A percentile compares a stretch with the other conserved stretches of the same genome.
These are phyloP conservation scores for Corymbia citriodora DNA, from an alignment of 441 rosid genomes.

Conservation along the genomic window DNA sequence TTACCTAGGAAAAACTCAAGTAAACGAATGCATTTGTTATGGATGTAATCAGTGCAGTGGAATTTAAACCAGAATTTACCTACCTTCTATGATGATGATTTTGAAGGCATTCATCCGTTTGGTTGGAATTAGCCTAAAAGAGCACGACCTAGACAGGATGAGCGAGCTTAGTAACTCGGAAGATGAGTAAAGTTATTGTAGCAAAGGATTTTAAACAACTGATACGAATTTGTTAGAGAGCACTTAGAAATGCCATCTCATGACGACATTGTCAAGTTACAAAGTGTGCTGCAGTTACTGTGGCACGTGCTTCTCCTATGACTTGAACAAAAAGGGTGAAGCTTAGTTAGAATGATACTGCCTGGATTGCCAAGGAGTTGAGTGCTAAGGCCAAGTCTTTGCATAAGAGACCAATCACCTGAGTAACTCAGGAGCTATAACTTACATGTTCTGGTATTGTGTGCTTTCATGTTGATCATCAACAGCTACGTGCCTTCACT, in stretches of 20 bases:
- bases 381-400: neutral
- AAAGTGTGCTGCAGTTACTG: neutral
- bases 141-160: neutral
- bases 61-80: neutral
- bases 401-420: neutral
- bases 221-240: neutral
- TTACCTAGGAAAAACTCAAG: neutral
- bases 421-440: neutral
- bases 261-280: neutral
- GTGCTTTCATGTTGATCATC: neutral
- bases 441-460: neutral
- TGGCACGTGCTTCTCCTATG: neutral
- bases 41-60: neutral
- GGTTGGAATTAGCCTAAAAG: neutral
- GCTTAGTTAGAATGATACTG: neutral
- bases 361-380: neutral
- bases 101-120: neutral
- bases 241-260: neutral
- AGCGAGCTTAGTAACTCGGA: neutral
- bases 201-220: neutral
- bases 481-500: neutral
- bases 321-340: neutral
- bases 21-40: neutral
- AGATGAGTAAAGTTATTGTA: neutral
- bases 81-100: neutral